Evolutionary conservation across 352 stramenopile species (phyloP), one percentile per base, ranked within the genome.

Genomic region (Globisporangium iwayamae): DNA sequence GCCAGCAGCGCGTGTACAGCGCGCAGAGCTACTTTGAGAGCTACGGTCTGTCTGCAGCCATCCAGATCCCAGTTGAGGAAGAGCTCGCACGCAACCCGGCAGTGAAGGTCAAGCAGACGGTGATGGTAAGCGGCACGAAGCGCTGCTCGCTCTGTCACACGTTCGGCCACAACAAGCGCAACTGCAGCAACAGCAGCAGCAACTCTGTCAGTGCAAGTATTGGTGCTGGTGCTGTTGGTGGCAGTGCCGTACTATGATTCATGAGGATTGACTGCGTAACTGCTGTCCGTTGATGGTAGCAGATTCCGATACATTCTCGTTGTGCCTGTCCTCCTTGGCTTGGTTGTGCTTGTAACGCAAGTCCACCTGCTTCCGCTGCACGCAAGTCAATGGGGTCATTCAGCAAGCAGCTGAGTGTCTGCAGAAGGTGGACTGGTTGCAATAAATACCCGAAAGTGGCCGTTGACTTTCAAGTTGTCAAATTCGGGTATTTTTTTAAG

Each of bases 161-260:
- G 28, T 58, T 73, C 14, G 70, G 72, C 10, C 74, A 81, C 59
- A 81, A 81, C 64, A 81, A 81, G 56, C 64, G 72, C 22, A 81
- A 81, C 47, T 81, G 74, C 54, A 71, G 41, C 8, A 32, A 20
- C n/a, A 46, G 9, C 18, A 50, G 13, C 34, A 62, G 28, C 56
- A 52, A 52, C 46, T n/a, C 41, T 20, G 16, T 47, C 14, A n/a
- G 41, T 7, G 5, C 41, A 47, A 20, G 41, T 47, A 16, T n/a
- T 47, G 41, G 41, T 18, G 41, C 41, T 47, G 5, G 34, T 39
- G 34, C 34, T 8, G 8, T 10, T 39, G 34, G 34, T 39, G 25
- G 32, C 32, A 41, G 36, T 14, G 36, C 36, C 36, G 36, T 41
- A 10, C 36, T 41, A 41, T 41, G 36, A 41, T 41, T 41, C 36